A percentile compares a stretch with the other conserved stretches of the same genome.
These are phyloP conservation scores for Leptodermis oblonga DNA, from an alignment of 257 asterid species.

Conservation along the genomic window DNA sequence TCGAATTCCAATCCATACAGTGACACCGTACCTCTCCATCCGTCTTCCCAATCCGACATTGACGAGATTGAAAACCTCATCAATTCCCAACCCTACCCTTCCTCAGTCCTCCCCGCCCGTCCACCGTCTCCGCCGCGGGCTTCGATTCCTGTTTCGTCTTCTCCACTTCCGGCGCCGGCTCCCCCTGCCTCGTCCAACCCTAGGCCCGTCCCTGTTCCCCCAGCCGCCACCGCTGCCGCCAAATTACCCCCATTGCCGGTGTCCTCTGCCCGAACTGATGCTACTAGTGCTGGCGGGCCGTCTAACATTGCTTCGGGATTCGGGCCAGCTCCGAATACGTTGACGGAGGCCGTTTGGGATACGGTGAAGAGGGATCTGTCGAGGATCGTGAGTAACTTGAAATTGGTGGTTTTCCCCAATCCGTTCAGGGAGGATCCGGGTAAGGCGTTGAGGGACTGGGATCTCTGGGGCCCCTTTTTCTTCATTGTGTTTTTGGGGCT, in stretches of 20 bases:
- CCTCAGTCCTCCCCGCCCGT: slow-evolving; percentile 69
- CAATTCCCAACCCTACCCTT: slow-evolving; percentile 55
- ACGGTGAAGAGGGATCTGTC: slow-evolving; percentile 86
- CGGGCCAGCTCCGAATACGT: slow-evolving; percentile 68
- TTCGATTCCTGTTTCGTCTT: slow-evolving; percentile 55
- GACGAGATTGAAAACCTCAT: slow-evolving; percentile 98
- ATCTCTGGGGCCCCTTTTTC: slow-evolving; percentile 96
- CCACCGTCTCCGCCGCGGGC: slow-evolving; percentile 84
- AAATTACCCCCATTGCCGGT: slow-evolving; percentile 36
- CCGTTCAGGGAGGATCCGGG: slow-evolving; percentile 96
- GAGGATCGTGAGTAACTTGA: slow-evolving; percentile 85
- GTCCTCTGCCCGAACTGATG: slow-evolving; percentile 28
- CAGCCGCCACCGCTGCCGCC: slow-evolving; percentile 7
- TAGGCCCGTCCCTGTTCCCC: slow-evolving; percentile 19
- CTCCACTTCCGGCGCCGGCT: slow-evolving; percentile 25
- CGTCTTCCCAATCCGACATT: slow-evolving; percentile 88
- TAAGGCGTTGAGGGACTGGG: slow-evolving; percentile 93
- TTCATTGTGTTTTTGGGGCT: slow-evolving; percentile 96
- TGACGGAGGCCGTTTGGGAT: slow-evolving; percentile 94
- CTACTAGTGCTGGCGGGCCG: slow-evolving; percentile 19
- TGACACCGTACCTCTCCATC: slow-evolving; percentile 73
- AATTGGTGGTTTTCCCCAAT: slow-evolving; percentile 89
- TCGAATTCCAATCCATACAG: slow-evolving; percentile 46
- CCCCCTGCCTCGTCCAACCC: slow-evolving; percentile 14
- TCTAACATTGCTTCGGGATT: slow-evolving; percentile 41